Evolutionary conservation across 352 stramenopile species (phyloP).

Genomic region (Blastocystis sp.): DNA sequence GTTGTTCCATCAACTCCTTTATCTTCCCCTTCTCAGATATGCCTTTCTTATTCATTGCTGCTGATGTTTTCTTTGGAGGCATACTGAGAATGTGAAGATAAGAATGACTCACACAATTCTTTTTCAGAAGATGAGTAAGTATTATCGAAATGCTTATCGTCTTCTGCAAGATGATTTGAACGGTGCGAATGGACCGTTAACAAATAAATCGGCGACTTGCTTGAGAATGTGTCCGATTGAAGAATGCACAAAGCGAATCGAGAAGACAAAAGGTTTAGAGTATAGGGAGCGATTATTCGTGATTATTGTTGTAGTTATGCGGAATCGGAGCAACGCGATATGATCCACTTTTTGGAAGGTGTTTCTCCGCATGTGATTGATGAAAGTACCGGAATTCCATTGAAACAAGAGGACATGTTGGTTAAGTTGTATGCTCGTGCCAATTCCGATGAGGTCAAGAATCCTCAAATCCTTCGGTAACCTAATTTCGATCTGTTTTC

Average conservation of each 20-base stretch:
- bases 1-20: neutral
- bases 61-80: neutral
- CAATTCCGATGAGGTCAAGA: constrained; percentile 38
- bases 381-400: constrained; percentile 8
- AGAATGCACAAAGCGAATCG: neutral
- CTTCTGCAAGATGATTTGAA: constrained; percentile 6
- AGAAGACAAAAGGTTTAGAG: neutral
- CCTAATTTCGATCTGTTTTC: neutral
- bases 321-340: constrained; percentile 34
- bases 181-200: neutral
- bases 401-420: constrained; percentile 22
- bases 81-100: neutral
- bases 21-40: neutral
- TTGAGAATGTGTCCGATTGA: constrained; percentile 14
- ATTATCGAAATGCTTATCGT: constrained; percentile 45
- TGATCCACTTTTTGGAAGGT: constrained; percentile 52
- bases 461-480: constrained; percentile 17
- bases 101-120: neutral
- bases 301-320: constrained; percentile 23
- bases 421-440: constrained; percentile 44
- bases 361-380: neutral
- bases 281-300: neutral
- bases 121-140: constrained; percentile 32
- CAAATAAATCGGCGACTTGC: constrained; percentile 10
- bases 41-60: neutral